Evolutionary conservation across 257 asterid species (phyloP).

Genomic region (Vinca minor): DNA sequence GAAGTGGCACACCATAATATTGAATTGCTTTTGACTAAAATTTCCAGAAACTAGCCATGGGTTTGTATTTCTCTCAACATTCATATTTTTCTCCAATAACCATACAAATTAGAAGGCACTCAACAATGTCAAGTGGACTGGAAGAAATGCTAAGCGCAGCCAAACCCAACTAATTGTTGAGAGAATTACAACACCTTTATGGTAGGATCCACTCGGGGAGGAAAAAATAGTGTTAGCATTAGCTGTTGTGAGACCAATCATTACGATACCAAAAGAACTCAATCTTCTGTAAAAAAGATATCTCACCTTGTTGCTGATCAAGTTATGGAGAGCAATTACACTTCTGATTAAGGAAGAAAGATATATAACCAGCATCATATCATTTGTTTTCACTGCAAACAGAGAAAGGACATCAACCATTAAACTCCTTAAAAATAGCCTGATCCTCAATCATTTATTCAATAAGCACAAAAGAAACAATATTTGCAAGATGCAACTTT

Average conservation of each 20-base stretch:
- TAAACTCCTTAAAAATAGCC: not conserved
- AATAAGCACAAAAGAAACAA: not conserved
- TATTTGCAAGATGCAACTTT: conserved; percentile 6
- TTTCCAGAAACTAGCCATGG: not conserved
- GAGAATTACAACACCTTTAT: not conserved
- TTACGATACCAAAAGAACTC: not conserved
- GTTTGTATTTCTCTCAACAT: too few relatives aligned
- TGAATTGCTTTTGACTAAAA: not conserved
- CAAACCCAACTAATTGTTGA: not conserved
- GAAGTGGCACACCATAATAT: not conserved
- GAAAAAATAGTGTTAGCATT: not conserved
- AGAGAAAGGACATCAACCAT: conserved; percentile 3
- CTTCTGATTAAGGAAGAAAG: conserved; percentile 88
- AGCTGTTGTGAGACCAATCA: not conserved
- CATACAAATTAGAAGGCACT: not conserved
- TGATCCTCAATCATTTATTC: not conserved
- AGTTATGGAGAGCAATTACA: conserved; percentile 85
- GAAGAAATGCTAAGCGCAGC: not conserved
- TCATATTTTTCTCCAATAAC: not conserved
- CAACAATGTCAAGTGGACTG: too few relatives aligned
- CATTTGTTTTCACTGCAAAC: conserved; percentile 80
- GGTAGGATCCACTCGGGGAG: not conserved
- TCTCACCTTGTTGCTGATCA: conserved; percentile 86
- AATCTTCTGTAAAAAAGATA: not conserved
- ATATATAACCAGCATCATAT: conserved; percentile 93